Evolutionary conservation across 176 grass and related monocot genomes (phyloP).

Genomic region (Puya raimondii): DNA sequence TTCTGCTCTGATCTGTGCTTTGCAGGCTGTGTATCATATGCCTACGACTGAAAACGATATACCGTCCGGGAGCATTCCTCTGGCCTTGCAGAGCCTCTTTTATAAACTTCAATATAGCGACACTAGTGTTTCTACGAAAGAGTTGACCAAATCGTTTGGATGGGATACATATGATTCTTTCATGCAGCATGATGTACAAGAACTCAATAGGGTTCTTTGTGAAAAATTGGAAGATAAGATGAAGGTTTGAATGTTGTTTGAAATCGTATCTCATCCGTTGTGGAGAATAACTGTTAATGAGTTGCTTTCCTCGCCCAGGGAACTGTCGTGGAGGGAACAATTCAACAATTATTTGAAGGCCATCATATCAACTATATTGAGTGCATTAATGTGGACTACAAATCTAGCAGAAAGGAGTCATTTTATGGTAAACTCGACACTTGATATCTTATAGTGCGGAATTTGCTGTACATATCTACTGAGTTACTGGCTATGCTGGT

Average conservation of each 20-base stretch:
- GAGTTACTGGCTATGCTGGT: constrained; percentile 22
- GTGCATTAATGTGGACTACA: constrained; percentile 89
- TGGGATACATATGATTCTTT: constrained; percentile 99
- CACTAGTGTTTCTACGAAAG: constrained; percentile 83
- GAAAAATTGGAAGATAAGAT: constrained; percentile 95
- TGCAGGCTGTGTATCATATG: constrained; percentile 93
- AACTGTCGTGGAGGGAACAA: constrained; percentile 93
- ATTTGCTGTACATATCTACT: constrained; percentile 10
- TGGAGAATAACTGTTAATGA: constrained; percentile 19
- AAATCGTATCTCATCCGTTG: constrained; percentile 9
- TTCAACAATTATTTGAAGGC: constrained; percentile 88
- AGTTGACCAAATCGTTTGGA: constrained; percentile 96
- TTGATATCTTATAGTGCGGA: constrained; percentile 23
- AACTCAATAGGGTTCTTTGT: constrained; percentile 90
- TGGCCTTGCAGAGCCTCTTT: constrained; percentile 87
- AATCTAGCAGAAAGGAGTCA: constrained; percentile 81
- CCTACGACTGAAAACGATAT: constrained; percentile 94
- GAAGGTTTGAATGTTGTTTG: constrained; percentile 48
- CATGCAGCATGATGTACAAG: constrained; percentile 96
- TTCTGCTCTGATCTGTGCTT: background rate
- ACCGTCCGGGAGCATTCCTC: constrained; percentile 85
- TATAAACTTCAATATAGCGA: constrained; percentile 93
- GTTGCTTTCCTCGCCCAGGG: constrained; percentile 35
- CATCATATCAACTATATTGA: constrained; percentile 94
- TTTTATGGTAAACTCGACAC: constrained; percentile 53